A percentile compares a stretch with the other conserved stretches of the same genome.
These are phyloP conservation scores for Mitragyna speciosa DNA, from an alignment of 257 asterid species.

Conservation along the genomic window DNA sequence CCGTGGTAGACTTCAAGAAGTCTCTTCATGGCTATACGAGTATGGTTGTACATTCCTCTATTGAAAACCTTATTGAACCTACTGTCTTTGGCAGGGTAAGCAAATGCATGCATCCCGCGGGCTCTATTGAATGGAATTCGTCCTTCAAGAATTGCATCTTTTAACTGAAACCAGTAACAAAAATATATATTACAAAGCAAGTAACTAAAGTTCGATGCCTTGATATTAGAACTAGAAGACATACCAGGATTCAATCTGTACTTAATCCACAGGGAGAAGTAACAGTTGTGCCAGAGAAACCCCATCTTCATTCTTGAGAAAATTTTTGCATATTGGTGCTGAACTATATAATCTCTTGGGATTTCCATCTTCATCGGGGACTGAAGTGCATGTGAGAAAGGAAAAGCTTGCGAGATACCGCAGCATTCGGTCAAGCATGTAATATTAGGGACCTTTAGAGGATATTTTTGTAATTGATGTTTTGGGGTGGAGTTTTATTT, in stretches of 20 bases:
- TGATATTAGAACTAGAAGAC: too few relatives aligned
- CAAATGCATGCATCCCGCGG: slow-evolving; percentile 40
- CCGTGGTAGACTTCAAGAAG: slow-evolving; percentile 26
- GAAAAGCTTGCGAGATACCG: slow-evolving; percentile 20
- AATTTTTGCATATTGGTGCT: slow-evolving; percentile 10
- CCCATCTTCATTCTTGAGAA: slow-evolving; percentile 15
- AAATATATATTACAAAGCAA: not conserved
- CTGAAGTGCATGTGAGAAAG: not conserved
- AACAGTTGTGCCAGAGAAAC: slow-evolving; percentile 5
- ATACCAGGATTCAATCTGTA: slow-evolving; percentile 35
- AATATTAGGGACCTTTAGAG: too few relatives aligned
- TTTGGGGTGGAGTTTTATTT: too few relatives aligned
- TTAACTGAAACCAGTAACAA: slow-evolving; percentile 33
- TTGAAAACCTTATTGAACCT: slow-evolving; percentile 24
- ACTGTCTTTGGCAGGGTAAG: slow-evolving; percentile 26
- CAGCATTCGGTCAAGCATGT: slow-evolving; percentile 29
- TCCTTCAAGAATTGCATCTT: slow-evolving; percentile 49
- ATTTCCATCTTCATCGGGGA: slow-evolving; percentile 4
- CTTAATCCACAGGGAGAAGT: slow-evolving; percentile 18
- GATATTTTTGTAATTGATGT: too few relatives aligned
- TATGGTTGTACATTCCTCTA: slow-evolving; percentile 15
- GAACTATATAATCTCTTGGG: slow-evolving; percentile 16
- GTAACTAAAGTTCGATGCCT: not conserved
- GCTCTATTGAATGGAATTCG: slow-evolving; percentile 41
- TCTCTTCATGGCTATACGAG: slow-evolving; percentile 12